Evolutionary conservation across 176 grass and related monocot genomes (phyloP).

Genomic region (Guadua angustifolia): DNA sequence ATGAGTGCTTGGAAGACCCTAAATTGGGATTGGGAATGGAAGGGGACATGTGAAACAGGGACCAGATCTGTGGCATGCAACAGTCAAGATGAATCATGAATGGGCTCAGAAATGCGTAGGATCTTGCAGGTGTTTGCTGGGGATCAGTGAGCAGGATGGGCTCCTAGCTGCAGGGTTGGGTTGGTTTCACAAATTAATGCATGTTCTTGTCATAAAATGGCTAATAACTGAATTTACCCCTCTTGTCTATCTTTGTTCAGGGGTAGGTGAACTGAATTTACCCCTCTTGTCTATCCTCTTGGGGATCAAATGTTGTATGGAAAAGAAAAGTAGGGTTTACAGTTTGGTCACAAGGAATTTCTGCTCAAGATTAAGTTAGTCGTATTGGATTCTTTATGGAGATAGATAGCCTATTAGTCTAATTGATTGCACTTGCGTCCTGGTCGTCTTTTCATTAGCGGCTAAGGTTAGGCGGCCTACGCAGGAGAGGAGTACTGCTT

Average conservation of each 20-base stretch:
- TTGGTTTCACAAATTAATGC: constrained; percentile 28
- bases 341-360: constrained; percentile 11
- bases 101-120: constrained; percentile 39
- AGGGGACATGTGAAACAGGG: constrained; percentile 42
- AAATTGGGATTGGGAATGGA: constrained; percentile 29
- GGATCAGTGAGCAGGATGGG: constrained; percentile 43
- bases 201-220: constrained; percentile 7
- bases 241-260: background rate
- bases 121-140: constrained; percentile 54
- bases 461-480: constrained; percentile 40
- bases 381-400: background rate
- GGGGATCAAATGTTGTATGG: constrained; percentile 16
- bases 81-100: constrained; percentile 48
- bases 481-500: background rate
- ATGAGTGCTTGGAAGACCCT: constrained; percentile 8
- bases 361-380: background rate
- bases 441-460: constrained; percentile 39
- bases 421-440: background rate
- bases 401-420: constrained; percentile 9
- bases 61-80: constrained; percentile 33
- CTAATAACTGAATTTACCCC: constrained; percentile 28
- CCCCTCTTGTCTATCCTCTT: background rate
- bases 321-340: background rate
- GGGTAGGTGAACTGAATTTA: constrained; percentile 23
- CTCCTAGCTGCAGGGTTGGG: constrained; percentile 25